Percentiles rank a stretch among this genome's conserved stretches.
Conservation (phyloP, 371 early-diverging fungal species). For the Mycotypha africana region DNA sequence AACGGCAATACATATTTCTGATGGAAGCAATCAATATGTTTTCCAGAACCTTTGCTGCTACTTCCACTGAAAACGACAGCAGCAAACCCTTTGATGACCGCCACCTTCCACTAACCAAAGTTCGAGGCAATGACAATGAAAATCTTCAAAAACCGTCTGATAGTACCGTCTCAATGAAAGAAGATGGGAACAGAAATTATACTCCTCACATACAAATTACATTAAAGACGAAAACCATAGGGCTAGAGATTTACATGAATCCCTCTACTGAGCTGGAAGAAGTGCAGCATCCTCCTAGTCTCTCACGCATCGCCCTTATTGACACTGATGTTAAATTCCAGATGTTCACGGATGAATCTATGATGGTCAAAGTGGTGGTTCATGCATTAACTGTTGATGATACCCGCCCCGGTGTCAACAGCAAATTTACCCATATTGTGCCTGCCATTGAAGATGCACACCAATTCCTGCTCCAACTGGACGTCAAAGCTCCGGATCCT, state of each 20-base stretch:
- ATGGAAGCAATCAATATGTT: slow-evolving; percentile 59
- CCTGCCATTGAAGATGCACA: slow-evolving; percentile 39
- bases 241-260: slow-evolving; percentile 25
- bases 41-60: slow-evolving; percentile 26
- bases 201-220: slow-evolving; percentile 14
- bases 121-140: too few species aligned
- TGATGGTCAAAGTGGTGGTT: slow-evolving; percentile 67
- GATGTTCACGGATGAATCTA: slow-evolving; percentile 53
- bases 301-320: slow-evolving; percentile 47
- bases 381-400: slow-evolving; percentile 75
- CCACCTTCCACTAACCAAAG: too few species aligned
- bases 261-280: slow-evolving; percentile 1
- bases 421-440: slow-evolving; percentile 83
- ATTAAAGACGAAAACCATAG: slow-evolving; percentile 21
- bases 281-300: slow-evolving; percentile 16
- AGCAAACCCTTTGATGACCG: too few species aligned
- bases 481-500: slow-evolving; percentile 35
- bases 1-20: slow-evolving; percentile 80
- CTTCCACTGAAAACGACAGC: background rate
- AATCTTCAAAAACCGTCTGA: background rate
- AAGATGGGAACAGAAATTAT: background rate
- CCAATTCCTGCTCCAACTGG: slow-evolving; percentile 38
- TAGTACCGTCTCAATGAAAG: background rate
- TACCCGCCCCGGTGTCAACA: slow-evolving; percentile 72
- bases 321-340: slow-evolving; percentile 52